Evolutionary conservation across 31 red algal genomes (phyloP).

Genomic region (Asparagopsis taxiformis): DNA sequence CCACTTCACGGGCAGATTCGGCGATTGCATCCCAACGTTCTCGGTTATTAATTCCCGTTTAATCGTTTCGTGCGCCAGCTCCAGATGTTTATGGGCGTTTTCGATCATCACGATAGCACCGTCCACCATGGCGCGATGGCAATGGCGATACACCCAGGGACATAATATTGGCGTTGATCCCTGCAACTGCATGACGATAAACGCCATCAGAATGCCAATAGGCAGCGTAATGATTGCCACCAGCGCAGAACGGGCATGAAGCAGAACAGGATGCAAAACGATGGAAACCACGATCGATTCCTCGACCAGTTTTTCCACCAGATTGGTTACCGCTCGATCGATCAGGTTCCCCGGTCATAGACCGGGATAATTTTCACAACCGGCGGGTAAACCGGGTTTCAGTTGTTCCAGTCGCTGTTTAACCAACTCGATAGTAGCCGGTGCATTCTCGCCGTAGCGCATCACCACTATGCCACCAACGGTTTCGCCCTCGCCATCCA

Average conservation of each 20-base stretch:
- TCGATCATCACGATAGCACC: not conserved
- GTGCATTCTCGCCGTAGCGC: not conserved
- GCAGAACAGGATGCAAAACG: not conserved
- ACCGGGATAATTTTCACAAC: not conserved
- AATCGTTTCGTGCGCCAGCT: constrained; percentile 2
- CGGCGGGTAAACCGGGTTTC: not conserved
- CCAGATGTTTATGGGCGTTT: not conserved
- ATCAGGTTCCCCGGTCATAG: constrained; percentile 3
- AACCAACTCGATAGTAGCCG: not conserved
- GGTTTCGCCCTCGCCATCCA: not conserved
- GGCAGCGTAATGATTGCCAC: not conserved
- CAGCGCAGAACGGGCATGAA: not conserved
- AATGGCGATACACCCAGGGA: not conserved
- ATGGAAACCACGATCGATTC: not conserved
- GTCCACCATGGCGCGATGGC: constrained; percentile 3
- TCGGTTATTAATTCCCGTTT: not conserved
- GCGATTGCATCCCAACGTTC: too few relatives aligned
- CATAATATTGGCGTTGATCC: constrained; percentile 9
- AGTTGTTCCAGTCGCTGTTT: not conserved
- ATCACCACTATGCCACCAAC: not conserved
- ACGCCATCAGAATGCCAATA: not conserved
- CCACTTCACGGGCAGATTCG: not conserved
- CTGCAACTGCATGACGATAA: constrained; percentile 1
- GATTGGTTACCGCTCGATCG: not conserved
- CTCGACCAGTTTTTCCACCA: not conserved